phyloP scores from a whole-genome alignment of 306 rosid species.

The Astragalus membranaceus region DNA sequence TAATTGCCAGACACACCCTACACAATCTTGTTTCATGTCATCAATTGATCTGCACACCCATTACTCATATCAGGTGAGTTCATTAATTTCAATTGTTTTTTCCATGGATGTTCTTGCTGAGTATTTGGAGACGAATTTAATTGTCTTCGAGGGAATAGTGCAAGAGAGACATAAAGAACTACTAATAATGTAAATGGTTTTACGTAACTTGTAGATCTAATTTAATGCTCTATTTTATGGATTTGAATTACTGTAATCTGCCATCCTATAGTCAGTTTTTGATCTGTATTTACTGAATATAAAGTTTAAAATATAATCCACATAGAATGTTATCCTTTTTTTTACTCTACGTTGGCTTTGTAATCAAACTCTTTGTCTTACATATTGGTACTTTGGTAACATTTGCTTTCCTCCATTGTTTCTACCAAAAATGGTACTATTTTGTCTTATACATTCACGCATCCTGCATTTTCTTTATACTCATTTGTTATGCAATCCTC shows the following conservation, averaged over 20 bases:
- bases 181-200: neutral
- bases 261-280: neutral
- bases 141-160: neutral
- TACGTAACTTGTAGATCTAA: neutral
- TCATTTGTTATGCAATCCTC: slow-evolving; percentile 7
- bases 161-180: neutral
- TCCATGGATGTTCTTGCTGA: neutral
- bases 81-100: neutral
- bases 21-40: slow-evolving; percentile 99
- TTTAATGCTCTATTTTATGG: neutral
- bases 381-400: neutral
- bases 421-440: neutral
- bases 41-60: slow-evolving; percentile 96
- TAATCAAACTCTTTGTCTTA: slow-evolving; percentile 3
- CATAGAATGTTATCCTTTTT: neutral
- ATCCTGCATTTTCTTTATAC: neutral
- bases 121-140: neutral
- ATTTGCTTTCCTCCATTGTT: neutral
- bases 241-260: neutral
- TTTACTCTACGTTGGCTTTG: neutral
- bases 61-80: slow-evolving; percentile 93
- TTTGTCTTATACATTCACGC: neutral
- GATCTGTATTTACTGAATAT: neutral
- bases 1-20: slow-evolving; percentile 83
- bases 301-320: neutral